Evolutionary conservation across 208 protist species (phyloP).

Genomic region (Leishmania major): DNA sequence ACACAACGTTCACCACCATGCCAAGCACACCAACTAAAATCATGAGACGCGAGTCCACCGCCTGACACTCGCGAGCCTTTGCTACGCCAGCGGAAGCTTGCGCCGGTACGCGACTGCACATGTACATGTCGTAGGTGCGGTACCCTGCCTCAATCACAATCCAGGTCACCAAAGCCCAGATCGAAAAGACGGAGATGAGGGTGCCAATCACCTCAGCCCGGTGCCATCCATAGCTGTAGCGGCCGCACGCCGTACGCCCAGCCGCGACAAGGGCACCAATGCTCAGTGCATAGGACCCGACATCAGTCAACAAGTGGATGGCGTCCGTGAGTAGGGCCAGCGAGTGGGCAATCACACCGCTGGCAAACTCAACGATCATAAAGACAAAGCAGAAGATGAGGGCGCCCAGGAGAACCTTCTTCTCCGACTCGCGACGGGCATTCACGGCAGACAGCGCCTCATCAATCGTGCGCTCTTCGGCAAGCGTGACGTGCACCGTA

Average conservation of each 20-base stretch:
- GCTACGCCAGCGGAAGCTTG: conserved; percentile 8
- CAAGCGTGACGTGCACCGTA: conserved; percentile 6
- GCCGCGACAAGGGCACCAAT: conserved; percentile 82
- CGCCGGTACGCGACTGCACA: conserved; percentile 58
- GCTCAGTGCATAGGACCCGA: conserved; percentile 84
- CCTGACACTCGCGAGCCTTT: conserved; percentile 38
- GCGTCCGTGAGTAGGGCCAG: conserved; percentile 92
- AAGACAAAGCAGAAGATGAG: conserved; percentile 83
- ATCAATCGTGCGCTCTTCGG: conserved; percentile 25
- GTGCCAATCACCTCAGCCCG: conserved; percentile 92
- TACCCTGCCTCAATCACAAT: conserved; percentile 82
- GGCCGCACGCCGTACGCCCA: conserved; percentile 54
- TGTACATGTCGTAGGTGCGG: conserved; percentile 61
- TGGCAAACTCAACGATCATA: conserved; percentile 86
- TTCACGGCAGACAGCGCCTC: conserved; percentile 38
- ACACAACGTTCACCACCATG: conserved; percentile 86
- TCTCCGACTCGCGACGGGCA: conserved; percentile 59
- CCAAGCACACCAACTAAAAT: conserved; percentile 81
- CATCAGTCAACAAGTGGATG: conserved; percentile 88
- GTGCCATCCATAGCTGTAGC: conserved; percentile 91
- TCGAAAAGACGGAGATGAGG: conserved; percentile 88
- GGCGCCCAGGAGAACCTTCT: conserved; percentile 59
- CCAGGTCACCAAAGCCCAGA: conserved; percentile 86
- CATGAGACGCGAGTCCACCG: conserved; percentile 76
- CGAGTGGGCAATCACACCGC: conserved; percentile 82